Conservation (phyloP, 331 rosid species). For the Malus hybrid region DNA sequence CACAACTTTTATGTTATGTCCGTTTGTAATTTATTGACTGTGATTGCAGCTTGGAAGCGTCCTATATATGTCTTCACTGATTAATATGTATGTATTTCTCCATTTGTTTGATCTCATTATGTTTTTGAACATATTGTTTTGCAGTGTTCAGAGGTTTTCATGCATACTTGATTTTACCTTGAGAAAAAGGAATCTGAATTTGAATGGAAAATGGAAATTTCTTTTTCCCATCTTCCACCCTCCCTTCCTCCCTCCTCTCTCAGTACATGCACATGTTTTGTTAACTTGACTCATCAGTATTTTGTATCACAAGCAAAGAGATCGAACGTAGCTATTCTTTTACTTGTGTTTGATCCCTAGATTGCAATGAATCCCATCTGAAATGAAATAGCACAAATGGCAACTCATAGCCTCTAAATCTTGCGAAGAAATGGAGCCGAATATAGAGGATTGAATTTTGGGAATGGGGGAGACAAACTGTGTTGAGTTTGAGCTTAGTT, state of each 20-base stretch:
- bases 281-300: too few relatives aligned
- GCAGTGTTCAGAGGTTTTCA: conserved; percentile 97
- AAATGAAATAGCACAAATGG: too few relatives aligned
- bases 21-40: background rate
- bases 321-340: too few relatives aligned
- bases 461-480: background rate
- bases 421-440: background rate
- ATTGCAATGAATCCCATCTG: background rate
- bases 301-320: too few relatives aligned
- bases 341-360: background rate
- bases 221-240: too few relatives aligned
- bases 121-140: background rate
- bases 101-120: background rate
- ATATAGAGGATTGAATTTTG: too few relatives aligned
- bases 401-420: too few relatives aligned
- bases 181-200: too few relatives aligned
- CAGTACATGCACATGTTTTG: too few relatives aligned
- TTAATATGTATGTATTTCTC: background rate
- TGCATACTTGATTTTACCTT: conserved; percentile 50
- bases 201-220: too few relatives aligned
- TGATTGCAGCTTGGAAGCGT: background rate
- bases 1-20: background rate
- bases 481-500: too few relatives aligned
- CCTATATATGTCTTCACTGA: background rate
- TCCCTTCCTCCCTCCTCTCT: too few relatives aligned